Conservation (phyloP, 768 basidiomycete species). For the Ephemerocybe angulata region DNA sequence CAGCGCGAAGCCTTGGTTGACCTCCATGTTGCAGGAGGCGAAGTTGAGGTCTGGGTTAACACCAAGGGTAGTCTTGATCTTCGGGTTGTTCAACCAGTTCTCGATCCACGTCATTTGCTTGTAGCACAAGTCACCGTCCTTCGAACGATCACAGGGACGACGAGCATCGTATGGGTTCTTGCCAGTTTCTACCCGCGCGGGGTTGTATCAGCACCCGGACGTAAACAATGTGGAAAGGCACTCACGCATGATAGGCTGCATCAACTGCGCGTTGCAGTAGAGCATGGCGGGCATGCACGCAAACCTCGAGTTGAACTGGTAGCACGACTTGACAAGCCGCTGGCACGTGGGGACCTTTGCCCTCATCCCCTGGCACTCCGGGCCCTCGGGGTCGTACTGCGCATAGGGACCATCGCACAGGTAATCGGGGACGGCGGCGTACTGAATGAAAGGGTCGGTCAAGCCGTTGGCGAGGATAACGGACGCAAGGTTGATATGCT, state of each 20-base stretch:
- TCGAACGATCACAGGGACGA: constrained; percentile 61
- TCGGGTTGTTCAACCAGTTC: constrained; percentile 76
- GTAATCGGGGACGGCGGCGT: constrained; percentile 77
- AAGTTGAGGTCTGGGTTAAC: constrained; percentile 59
- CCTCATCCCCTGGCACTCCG: constrained; percentile 61
- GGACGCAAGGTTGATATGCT: constrained; percentile 76
- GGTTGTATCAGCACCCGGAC: neutral
- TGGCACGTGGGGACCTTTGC: constrained; percentile 73
- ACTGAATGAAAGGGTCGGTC: constrained; percentile 80
- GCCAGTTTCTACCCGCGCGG: constrained; percentile 47
- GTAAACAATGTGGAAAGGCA: constrained; percentile 11
- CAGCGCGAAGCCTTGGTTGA: constrained; percentile 75
- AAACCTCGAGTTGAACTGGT: constrained; percentile 54
- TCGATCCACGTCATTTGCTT: constrained; percentile 85
- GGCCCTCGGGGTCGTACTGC: constrained; percentile 65
- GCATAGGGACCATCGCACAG: constrained; percentile 81
- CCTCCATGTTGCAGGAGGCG: constrained; percentile 69
- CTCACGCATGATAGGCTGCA: constrained; percentile 67
- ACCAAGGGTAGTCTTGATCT: constrained; percentile 76
- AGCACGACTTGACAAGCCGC: constrained; percentile 68
- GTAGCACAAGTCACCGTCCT: constrained; percentile 75
- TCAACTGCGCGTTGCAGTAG: constrained; percentile 78
- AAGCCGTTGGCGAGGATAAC: constrained; percentile 86
- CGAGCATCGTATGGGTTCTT: constrained; percentile 91
- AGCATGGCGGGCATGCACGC: constrained; percentile 69